Evolutionary conservation across 169 alveolate species (phyloP).

Genomic region (Toxoplasma gondii): DNA sequence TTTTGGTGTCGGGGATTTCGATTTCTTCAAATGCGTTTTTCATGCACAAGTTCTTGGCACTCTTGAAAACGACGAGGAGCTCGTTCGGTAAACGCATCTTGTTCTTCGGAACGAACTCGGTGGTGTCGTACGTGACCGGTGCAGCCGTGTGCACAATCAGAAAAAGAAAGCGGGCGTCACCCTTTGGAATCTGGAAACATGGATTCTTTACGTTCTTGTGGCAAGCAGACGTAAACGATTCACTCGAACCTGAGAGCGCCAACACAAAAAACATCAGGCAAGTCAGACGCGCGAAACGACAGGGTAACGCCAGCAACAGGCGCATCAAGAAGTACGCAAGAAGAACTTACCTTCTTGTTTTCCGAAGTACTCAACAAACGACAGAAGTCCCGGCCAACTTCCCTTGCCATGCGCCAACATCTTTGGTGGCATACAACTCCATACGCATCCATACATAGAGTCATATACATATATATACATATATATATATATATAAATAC

Average conservation of each 20-base stretch:
- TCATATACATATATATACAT: no score
- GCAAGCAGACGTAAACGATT: conserved; percentile 71
- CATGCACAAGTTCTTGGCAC: conserved; percentile 57
- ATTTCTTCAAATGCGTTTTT: conserved; percentile 68
- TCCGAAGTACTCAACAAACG: no score
- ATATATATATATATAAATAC: neutral
- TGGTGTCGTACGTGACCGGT: conserved; percentile 72
- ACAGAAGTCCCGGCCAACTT: no score
- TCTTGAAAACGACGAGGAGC: conserved; percentile 65
- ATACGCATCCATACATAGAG: no score
- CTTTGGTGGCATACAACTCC: no score
- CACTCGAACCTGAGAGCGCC: conserved; percentile 60
- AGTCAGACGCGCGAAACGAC: neutral
- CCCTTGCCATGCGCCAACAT: no score
- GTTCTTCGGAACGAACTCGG: conserved; percentile 74
- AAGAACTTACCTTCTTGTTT: no score
- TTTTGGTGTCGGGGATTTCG: conserved; percentile 72
- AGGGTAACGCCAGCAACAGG: no score
- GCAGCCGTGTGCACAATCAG: conserved; percentile 74
- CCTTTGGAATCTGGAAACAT: conserved; percentile 71
- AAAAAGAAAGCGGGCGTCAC: conserved; percentile 65
- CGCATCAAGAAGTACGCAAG: no score
- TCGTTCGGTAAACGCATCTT: conserved; percentile 70
- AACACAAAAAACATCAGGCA: neutral
- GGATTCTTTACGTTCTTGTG: conserved; percentile 70